Base-by-base conservation (phyloP, 129 eudicot species). In the Silybum marianum region DNA sequence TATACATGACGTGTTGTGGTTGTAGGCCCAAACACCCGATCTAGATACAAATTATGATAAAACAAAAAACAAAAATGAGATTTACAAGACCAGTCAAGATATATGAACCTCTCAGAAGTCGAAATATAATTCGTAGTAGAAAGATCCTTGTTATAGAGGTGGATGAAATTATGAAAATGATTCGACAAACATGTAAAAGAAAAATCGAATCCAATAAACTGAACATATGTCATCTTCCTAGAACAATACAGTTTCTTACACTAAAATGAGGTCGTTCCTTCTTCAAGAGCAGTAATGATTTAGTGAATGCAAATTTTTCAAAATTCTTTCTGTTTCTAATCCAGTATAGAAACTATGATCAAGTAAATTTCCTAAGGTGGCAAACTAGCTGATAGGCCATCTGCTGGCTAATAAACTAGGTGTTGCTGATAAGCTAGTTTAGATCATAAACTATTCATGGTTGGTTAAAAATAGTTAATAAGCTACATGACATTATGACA, bases 11-110 rank as follows among this genome's bases (percentile, higher is more conserved):
- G 94, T 73, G 99, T 96, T 70, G 99, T 96, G 82, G 99, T 96
- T 25, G 99, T 93, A 71, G 99, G 99, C 42, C 99, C 99, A 88
- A 96, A 96, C 70, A 96, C 99, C 72, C 92, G 87, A 90, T 96
- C 99, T 96, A 74, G 22, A 75, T 75, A 74, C 13, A 54, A 63
- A 48, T 72, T 71, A 28, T 69, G 67, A 69, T 13, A 38, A 77
- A 69, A 40, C 7, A 74, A 63, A 40, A 51, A 73, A 46, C 72
- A 19, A 51, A 44, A 78, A 75, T 70, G 73, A 71, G 78, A 71
- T 75, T 76, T 77, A 34, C 77, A 68, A 46, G 63, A 60, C 30
- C 48, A 70, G 46, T 24, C 72, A 75, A 44, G 22, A 82, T 67
- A 71, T 62, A 78, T 58, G 78, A 71, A 82, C 66, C 77, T 65